These are phyloP conservation scores for Favolaschia claudopus DNA, from an alignment of 768 basidiomycete genomes.

Conservation along the genomic window DNA sequence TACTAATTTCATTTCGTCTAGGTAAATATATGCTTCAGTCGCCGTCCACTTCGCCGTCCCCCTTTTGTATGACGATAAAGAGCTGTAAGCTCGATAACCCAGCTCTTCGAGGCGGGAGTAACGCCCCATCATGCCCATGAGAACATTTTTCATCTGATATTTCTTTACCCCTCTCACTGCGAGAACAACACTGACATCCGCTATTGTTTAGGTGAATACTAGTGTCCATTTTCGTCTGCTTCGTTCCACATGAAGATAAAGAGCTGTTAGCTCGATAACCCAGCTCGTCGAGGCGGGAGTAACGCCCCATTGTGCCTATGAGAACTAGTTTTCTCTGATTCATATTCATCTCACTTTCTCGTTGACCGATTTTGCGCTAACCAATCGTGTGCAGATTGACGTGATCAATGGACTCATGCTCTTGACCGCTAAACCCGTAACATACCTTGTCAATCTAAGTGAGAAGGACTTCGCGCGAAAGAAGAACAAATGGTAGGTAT, in stretches of 20 bases:
- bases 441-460: conserved; percentile 96
- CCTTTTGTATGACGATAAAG: conserved; percentile 72
- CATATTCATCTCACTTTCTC: neutral
- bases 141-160: conserved; percentile 54
- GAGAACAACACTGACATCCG: conserved; percentile 25
- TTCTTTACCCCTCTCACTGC: neutral
- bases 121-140: conserved; percentile 76
- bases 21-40: conserved; percentile 29
- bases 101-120: conserved; percentile 90
- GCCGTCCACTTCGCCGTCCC: neutral
- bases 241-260: conserved; percentile 60
- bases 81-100: conserved; percentile 83
- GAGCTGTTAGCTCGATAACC: conserved; percentile 76
- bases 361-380: neutral
- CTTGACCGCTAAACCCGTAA: conserved; percentile 96
- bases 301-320: conserved; percentile 67
- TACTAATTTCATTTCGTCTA: conserved; percentile 12
- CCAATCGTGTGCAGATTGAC: conserved; percentile 67
- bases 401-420: conserved; percentile 89
- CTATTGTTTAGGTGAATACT: conserved; percentile 22
- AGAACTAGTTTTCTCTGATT: conserved; percentile 48
- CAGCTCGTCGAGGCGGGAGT: conserved; percentile 82
- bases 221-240: neutral
- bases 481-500: conserved; percentile 94
- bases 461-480: conserved; percentile 95